Evolutionary conservation across 2,329 filamentous ascomycete genomes (phyloP), one percentile per base, ranked within the genome.

Genomic region (Arthrobotrys sinensis): DNA sequence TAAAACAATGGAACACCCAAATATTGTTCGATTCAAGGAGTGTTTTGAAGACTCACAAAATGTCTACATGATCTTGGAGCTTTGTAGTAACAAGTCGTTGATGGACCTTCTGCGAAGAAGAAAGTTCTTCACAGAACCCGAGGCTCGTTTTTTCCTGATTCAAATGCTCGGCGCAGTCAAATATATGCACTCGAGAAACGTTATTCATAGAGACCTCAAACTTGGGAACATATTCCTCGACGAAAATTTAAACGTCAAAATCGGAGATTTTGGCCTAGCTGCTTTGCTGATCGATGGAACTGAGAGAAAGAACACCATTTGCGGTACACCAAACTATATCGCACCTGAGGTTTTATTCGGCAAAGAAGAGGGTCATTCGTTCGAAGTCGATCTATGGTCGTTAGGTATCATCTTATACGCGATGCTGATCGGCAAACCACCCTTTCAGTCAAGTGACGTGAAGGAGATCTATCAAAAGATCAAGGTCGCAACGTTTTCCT

Each of bases 151-250:
- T 82, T 97, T 97, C 84, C 92, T 96, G 79, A 90, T 99, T 46
- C 96, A 99, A 85, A 94, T 97, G 77, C 93, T 95, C 80, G 96
- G 96, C 40, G 96, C 96, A 43, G 95, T 99, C 85, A 98, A 98
- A 85, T 99, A 99, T 83, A 92, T 99, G 87, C 96, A 99, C 84
- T 91, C 91, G 82, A 92, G 96, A 83, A 96, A 95, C 80, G 96
- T 99, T 79, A 97, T 98, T 62, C 96, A 99, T 85, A 90, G 96
- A 62, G 96, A 99, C 85, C 85, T 99, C 81, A 99, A 99, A 85
- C 98, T 97, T 87, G 96, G 96, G 60, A 99, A 99, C 84, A 91
- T 99, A 81, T 99, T 99, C 82, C 88, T 99, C 65, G 96, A 99
- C 84, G 90, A 90, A 67, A 88, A 94, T 81, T 97, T 99, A 95